Evolutionary conservation across 192 early-diverging fungal genomes (phyloP).

Genomic region (Umbelopsis sp.): DNA sequence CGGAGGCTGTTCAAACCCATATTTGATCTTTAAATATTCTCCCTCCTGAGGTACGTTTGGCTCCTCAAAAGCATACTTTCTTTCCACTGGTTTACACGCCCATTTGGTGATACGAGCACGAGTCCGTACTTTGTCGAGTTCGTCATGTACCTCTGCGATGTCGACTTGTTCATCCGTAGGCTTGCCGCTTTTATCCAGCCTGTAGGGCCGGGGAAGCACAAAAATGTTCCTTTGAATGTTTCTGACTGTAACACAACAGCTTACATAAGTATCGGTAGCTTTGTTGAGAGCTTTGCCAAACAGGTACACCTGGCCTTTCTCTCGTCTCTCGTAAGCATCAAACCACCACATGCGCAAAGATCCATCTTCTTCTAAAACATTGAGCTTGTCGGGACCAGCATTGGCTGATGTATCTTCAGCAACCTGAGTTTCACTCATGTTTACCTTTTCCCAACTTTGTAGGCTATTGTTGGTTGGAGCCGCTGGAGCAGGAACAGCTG

Average conservation of each 20-base stretch:
- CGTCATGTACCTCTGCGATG: constrained; percentile 72
- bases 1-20: constrained; percentile 66
- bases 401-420: not conserved
- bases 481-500: not conserved
- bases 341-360: constrained; percentile 85
- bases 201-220: constrained; percentile 76
- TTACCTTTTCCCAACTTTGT: constrained; percentile 19
- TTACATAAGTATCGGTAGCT: constrained; percentile 59
- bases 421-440: not conserved
- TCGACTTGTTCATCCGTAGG: constrained; percentile 58
- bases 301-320: constrained; percentile 78
- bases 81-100: constrained; percentile 62
- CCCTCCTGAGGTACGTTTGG: constrained; percentile 76
- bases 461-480: not conserved
- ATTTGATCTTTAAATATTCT: constrained; percentile 88
- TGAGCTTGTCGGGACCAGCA: not conserved
- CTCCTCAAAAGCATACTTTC: constrained; percentile 93
- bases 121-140: constrained; percentile 68
- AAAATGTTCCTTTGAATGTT: constrained; percentile 86
- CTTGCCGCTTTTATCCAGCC: constrained; percentile 56
- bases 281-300: constrained; percentile 84
- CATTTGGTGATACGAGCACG: constrained; percentile 60
- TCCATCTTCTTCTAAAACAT: constrained; percentile 48
- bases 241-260: constrained; percentile 82
- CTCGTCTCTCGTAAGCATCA: constrained; percentile 79